Percentiles rank a stretch among this genome's conserved stretches.
These are phyloP conservation scores for Hypoxylon fuscum DNA, from an alignment of 495 filamentous ascomycete species.

Conservation along the genomic window DNA sequence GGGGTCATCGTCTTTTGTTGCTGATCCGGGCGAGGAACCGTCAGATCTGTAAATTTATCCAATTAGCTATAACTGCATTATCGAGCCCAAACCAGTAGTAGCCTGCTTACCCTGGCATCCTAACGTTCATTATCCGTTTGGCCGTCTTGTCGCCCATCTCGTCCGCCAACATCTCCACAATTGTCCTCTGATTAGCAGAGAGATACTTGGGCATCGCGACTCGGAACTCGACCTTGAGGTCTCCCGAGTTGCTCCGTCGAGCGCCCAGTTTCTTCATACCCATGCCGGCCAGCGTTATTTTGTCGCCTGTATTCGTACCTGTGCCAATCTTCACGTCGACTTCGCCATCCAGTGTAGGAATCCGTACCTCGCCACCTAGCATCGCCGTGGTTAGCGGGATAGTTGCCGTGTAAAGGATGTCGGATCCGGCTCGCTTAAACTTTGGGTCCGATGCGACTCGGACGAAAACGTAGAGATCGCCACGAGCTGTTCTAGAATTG, in stretches of 20 bases:
- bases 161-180: constrained; percentile 94
- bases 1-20: constrained; percentile 41
- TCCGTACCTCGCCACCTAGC: constrained; percentile 85
- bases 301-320: constrained; percentile 92
- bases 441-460: constrained; percentile 83
- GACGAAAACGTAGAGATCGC: constrained; percentile 89
- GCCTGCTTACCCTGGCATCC: constrained; percentile 47
- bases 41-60: constrained; percentile 11
- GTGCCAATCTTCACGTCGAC: constrained; percentile 88
- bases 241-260: constrained; percentile 68
- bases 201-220: constrained; percentile 94
- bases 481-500: constrained; percentile 67
- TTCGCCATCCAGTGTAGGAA: constrained; percentile 90
- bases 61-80: constrained; percentile 2
- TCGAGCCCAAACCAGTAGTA: background rate
- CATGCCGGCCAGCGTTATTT: constrained; percentile 83
- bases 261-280: constrained; percentile 85
- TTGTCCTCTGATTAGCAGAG: constrained; percentile 84
- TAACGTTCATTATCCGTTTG: constrained; percentile 82
- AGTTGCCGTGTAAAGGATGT: constrained; percentile 89
- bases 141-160: constrained; percentile 92
- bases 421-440: constrained; percentile 84
- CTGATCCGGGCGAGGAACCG: constrained; percentile 14
- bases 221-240: constrained; percentile 93
- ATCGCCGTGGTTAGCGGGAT: constrained; percentile 93